phyloP scores from a whole-genome alignment of 2,329 filamentous ascomycete species.

The Neurospora sp. region DNA sequence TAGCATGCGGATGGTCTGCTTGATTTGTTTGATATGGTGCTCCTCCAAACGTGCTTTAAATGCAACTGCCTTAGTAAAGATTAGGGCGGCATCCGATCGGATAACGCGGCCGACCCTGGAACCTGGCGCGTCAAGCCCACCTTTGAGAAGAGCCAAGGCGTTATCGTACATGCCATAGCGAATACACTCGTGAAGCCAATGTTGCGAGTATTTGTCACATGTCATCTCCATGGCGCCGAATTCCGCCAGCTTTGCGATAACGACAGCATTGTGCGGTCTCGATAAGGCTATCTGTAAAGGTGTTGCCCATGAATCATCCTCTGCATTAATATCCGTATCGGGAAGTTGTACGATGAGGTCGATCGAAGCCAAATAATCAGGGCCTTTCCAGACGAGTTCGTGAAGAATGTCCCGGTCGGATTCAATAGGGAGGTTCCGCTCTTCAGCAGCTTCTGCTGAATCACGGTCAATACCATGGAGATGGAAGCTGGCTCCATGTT shows the following conservation, averaged over 20 bases:
- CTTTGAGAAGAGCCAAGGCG: no score
- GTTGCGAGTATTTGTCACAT: no score
- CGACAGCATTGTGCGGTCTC: background rate
- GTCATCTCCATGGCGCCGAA: background rate
- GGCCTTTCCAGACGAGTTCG: background rate
- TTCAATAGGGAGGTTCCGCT: no score
- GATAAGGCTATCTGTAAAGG: background rate
- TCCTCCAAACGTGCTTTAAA: background rate
- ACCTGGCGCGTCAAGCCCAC: no score
- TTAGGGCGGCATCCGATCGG: no score
- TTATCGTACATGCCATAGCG: no score
- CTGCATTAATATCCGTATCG: background rate
- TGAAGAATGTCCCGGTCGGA: background rate
- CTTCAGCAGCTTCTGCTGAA: background rate
- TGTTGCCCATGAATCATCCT: background rate
- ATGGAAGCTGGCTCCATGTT: background rate
- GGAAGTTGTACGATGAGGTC: background rate
- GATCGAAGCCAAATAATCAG: background rate
- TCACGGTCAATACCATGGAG: background rate
- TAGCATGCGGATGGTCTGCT: background rate
- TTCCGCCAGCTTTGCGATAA: background rate
- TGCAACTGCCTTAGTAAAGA: background rate
- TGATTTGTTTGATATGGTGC: background rate
- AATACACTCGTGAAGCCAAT: no score
- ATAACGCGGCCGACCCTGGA: no score